Evolutionary conservation across 768 basidiomycete genomes (phyloP).

Genomic region (Auricularia cornea): DNA sequence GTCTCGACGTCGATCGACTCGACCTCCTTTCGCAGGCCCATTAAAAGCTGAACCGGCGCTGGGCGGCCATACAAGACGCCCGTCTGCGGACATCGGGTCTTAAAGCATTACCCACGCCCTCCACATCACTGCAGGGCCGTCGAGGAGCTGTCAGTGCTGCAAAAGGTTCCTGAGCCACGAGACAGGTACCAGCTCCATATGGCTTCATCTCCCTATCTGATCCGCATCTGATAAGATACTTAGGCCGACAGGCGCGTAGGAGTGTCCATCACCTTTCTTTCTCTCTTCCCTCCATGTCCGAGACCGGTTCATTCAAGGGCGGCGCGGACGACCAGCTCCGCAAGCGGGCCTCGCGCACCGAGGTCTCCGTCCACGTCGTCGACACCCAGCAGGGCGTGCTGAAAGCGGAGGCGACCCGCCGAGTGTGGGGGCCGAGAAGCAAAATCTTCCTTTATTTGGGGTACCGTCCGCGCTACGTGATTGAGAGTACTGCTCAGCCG

Average conservation of each 20-base stretch:
- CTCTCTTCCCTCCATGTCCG: neutral
- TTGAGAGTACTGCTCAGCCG: neutral
- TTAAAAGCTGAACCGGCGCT: too few relatives aligned
- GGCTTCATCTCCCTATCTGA: neutral
- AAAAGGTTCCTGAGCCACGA: too few relatives aligned
- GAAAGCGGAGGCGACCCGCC: neutral
- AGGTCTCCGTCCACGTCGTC: neutral
- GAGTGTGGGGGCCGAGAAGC: neutral
- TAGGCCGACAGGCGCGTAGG: neutral
- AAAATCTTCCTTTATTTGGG: neutral
- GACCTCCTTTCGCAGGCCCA: too few relatives aligned
- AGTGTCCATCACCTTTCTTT: neutral
- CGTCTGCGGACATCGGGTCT: too few relatives aligned
- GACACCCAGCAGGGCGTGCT: neutral
- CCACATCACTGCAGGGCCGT: too few relatives aligned
- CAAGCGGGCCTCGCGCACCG: neutral
- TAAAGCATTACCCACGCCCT: too few relatives aligned
- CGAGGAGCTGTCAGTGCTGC: too few relatives aligned
- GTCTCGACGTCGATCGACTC: too few relatives aligned
- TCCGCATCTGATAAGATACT: slow-evolving; percentile 1
- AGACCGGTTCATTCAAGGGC: neutral
- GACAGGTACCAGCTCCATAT: neutral
- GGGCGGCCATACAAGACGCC: too few relatives aligned
- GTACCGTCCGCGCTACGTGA: neutral
- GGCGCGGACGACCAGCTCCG: neutral